These are phyloP conservation scores for Lycium ferocissimum DNA, from an alignment of 257 asterid species.

Conservation along the genomic window DNA sequence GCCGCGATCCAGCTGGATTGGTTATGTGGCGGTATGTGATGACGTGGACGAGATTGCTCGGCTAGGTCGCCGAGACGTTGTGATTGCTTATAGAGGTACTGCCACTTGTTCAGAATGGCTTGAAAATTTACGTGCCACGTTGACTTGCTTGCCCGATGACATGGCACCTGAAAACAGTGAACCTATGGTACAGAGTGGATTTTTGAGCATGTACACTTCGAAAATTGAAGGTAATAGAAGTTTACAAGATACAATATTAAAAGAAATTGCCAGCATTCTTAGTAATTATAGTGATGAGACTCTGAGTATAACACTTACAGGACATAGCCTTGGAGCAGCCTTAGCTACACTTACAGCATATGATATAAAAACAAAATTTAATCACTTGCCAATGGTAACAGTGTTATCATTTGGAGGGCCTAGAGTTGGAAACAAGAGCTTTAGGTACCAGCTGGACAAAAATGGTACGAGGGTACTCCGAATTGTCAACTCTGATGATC, in stretches of 20 bases:
- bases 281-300: conserved; percentile 62
- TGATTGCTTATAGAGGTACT: conserved; percentile 85
- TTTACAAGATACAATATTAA: conserved; percentile 50
- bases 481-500: conserved; percentile 79
- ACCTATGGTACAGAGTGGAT: conserved; percentile 83
- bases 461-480: conserved; percentile 70
- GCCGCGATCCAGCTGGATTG: conserved; percentile 78
- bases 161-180: conserved; percentile 45
- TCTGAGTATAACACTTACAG: conserved; percentile 83
- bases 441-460: conserved; percentile 57
- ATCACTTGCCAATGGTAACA: conserved; percentile 73
- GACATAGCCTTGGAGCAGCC: conserved; percentile 96
- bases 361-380: conserved; percentile 64
- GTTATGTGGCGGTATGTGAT: conserved; percentile 85
- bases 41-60: conserved; percentile 66
- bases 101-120: conserved; percentile 86
- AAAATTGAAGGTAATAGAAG: conserved; percentile 39
- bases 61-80: conserved; percentile 85
- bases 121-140: conserved; percentile 74
- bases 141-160: conserved; percentile 59
- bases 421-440: conserved; percentile 72
- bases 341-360: conserved; percentile 83
- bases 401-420: conserved; percentile 95
- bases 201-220: conserved; percentile 80
- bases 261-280: conserved; percentile 52